These are phyloP conservation scores for Triangularia verruculosa DNA, from an alignment of 2,329 filamentous ascomycete genomes.

Conservation along the genomic window DNA sequence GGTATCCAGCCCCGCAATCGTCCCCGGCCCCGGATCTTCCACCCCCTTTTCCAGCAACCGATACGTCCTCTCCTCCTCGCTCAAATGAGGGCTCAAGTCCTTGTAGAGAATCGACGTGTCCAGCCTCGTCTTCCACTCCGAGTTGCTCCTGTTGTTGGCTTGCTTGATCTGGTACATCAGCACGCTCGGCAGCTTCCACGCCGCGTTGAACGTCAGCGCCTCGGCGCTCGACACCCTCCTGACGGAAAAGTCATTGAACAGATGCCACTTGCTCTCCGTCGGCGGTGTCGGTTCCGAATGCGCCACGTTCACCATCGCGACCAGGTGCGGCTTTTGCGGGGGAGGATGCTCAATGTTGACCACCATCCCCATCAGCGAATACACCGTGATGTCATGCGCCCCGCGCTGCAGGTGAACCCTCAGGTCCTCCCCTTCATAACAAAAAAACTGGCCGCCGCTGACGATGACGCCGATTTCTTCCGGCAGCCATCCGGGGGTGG, in stretches of 20 bases:
- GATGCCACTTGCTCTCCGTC: slow-evolving; percentile 75
- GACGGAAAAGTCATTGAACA: slow-evolving; percentile 97
- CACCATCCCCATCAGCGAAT: slow-evolving; percentile 86
- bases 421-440: slow-evolving; percentile 89
- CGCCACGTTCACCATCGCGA: slow-evolving; percentile 81
- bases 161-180: slow-evolving; percentile 81
- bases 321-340: slow-evolving; percentile 83
- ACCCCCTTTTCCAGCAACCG: slow-evolving; percentile 51
- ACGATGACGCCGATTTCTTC: slow-evolving; percentile 92
- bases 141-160: slow-evolving; percentile 77
- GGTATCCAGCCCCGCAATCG: slow-evolving; percentile 85
- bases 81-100: slow-evolving; percentile 52
- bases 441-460: slow-evolving; percentile 87
- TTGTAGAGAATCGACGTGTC: slow-evolving; percentile 83
- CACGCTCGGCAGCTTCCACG: slow-evolving; percentile 91
- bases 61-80: slow-evolving; percentile 55
- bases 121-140: slow-evolving; percentile 78
- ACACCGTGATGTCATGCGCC: slow-evolving; percentile 78
- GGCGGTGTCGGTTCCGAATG: slow-evolving; percentile 61
- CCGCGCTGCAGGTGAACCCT: slow-evolving; percentile 75
- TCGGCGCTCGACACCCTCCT: slow-evolving; percentile 75
- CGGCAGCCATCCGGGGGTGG: slow-evolving; percentile 84
- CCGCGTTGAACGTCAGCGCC: slow-evolving; percentile 81
- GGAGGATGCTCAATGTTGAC: slow-evolving; percentile 85
- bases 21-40: slow-evolving; percentile 68